Base-by-base conservation (phyloP, 148 eudicot genomes). In the Diospyros kaki region DNA sequence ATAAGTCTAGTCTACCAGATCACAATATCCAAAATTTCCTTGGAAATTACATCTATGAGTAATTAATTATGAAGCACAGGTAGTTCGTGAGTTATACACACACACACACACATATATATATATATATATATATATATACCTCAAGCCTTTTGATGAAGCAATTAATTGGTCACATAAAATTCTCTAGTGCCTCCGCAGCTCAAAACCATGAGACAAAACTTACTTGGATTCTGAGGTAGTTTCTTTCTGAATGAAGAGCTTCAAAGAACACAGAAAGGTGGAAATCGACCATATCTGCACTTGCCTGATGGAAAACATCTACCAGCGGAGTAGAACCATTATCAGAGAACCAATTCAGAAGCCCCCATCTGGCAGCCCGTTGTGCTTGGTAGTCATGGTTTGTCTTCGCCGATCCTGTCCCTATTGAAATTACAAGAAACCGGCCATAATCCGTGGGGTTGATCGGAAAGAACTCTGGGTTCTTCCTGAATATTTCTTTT, bases 151-250 rank as follows among this genome's bases (percentile, higher is more conserved):
- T 28, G 28, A 28, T 28, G 28, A 28, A 28, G 28, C 28, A 28
- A 28, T 28, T 28, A 28, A 28, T 28, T 28, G 28, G 28, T 28
- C 28, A 28, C 28, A 28, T 28, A 28, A 28, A 28, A 28, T 28
- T 28, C 28, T 28, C 28, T 28, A 28, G 28, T 28, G 28, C 28
- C 28, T 28, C 0, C 28, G 28, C 28, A 28, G 28, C 28, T 28
- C 28, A 28, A 28, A 28, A 28, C 28, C 28, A 28, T 28, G 28
- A 28, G 28, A 28, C 28, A 28, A 28, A 28, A 28, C 72, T 80
- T 81, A 90, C 94, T 72, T 88, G 82, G 52, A 88, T 85, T 2
- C 94, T 88, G 63, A 90, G 90, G 72, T 86, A 88, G 65, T 85
- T 83, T 10, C 76, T 55, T 6, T 73, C 64, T 5, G 87, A 88